phyloP scores from a whole-genome alignment of 768 basidiomycete species.

The Hebeloma cylindrosporum region DNA sequence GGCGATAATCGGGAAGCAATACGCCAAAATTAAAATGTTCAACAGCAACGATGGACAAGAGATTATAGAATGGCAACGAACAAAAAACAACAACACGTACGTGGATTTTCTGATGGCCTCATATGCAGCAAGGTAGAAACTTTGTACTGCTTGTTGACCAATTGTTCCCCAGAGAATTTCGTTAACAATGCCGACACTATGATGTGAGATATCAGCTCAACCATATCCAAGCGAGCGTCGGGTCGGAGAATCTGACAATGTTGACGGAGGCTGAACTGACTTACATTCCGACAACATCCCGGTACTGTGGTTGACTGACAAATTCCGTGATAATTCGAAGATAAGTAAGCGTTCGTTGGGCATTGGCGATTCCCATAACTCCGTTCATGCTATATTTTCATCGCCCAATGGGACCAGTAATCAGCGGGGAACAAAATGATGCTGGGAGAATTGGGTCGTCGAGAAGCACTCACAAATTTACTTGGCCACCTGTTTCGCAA shows the following conservation, averaged over 20 bases:
- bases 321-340: constrained; percentile 83
- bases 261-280: constrained; percentile 15
- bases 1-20: too few relatives aligned
- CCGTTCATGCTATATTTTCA: constrained; percentile 52
- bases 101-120: constrained; percentile 43
- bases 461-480: constrained; percentile 57
- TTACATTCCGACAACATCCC: constrained; percentile 68
- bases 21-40: not conserved
- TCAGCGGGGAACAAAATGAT: constrained; percentile 11
- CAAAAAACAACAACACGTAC: too few relatives aligned
- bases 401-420: constrained; percentile 8
- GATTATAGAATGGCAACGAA: not conserved
- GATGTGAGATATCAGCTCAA: constrained; percentile 11
- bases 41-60: constrained; percentile 1
- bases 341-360: constrained; percentile 79
- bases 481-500: constrained; percentile 42
- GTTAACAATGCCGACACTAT: constrained; percentile 59
- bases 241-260: constrained; percentile 1
- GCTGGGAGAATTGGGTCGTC: constrained; percentile 12
- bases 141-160: constrained; percentile 44
- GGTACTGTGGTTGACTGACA: constrained; percentile 77
- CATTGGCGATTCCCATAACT: constrained; percentile 89
- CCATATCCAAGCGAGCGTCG: not conserved
- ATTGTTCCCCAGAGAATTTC: constrained; percentile 62
- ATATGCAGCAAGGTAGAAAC: constrained; percentile 47